Conservation (phyloP, 2,329 filamentous ascomycete species). For the Nigrospora osmanthi region DNA sequence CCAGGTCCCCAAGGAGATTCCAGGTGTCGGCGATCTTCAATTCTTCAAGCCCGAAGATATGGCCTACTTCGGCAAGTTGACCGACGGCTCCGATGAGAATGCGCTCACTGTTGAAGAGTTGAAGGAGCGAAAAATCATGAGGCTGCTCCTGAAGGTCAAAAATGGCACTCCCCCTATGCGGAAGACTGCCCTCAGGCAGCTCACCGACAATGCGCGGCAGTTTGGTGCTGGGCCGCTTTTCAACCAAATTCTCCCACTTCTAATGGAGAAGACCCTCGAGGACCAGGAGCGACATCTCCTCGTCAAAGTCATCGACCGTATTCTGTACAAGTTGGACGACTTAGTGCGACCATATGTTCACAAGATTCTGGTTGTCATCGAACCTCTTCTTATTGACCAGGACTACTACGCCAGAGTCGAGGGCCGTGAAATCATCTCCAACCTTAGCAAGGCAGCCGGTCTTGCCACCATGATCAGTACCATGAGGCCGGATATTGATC, state of each 20-base stretch:
- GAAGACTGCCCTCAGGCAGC: slow-evolving; percentile 93
- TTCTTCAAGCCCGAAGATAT: slow-evolving; percentile 99
- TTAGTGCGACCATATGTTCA: slow-evolving; percentile 93
- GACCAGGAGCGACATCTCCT: slow-evolving; percentile 97
- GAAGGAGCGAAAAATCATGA: slow-evolving; percentile 98
- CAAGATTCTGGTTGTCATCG: slow-evolving; percentile 97
- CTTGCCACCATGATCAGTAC: slow-evolving; percentile 98
- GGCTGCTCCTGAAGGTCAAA: slow-evolving; percentile 93
- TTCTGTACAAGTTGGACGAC: slow-evolving; percentile 97
- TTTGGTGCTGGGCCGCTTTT: slow-evolving; percentile 93
- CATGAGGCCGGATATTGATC: slow-evolving; percentile 97
- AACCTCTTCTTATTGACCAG: slow-evolving; percentile 97
- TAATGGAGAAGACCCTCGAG: slow-evolving; percentile 98
- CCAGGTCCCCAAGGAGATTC: slow-evolving; percentile 89
- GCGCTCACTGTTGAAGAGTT: slow-evolving; percentile 87
- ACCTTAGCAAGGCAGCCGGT: slow-evolving; percentile 91
- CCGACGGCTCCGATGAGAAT: slow-evolving; percentile 89
- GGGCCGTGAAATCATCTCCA: slow-evolving; percentile 97
- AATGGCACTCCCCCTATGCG: slow-evolving; percentile 98
- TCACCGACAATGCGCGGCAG: slow-evolving; percentile 93
- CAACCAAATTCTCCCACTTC: slow-evolving; percentile 90
- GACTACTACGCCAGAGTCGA: slow-evolving; percentile 99
- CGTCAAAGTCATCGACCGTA: slow-evolving; percentile 97
- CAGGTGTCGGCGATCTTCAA: slow-evolving; percentile 89
- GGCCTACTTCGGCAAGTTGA: slow-evolving; percentile 96